Evolutionary conservation across 1,284 basidiomycete species (phyloP).

Genomic region (Melampsora abietis-canadensis): DNA sequence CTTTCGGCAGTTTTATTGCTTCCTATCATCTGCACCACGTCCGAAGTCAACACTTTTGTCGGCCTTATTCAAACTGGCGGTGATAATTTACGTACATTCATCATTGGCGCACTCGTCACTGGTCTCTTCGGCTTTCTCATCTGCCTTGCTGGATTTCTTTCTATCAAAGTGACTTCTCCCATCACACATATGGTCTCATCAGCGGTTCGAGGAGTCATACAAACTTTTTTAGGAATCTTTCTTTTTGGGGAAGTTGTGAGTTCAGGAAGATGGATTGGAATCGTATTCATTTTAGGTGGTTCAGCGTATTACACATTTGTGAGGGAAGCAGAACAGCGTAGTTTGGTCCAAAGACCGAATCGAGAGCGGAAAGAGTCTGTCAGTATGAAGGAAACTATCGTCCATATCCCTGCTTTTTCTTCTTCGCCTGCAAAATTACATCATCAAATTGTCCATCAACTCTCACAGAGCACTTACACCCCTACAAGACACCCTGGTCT

Average conservation of each 20-base stretch:
- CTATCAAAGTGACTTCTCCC: slow-evolving; percentile 69
- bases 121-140: slow-evolving; percentile 70
- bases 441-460: too few relatives aligned
- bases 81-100: slow-evolving; percentile 55
- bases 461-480: too few relatives aligned
- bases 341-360: slow-evolving; percentile 13
- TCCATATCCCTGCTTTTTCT: too few relatives aligned
- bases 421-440: too few relatives aligned
- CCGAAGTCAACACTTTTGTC: slow-evolving; percentile 58
- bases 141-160: slow-evolving; percentile 66
- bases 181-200: slow-evolving; percentile 73
- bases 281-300: slow-evolving; percentile 69
- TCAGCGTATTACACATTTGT: slow-evolving; percentile 14
- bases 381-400: too few relatives aligned
- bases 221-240: slow-evolving; percentile 70
- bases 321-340: slow-evolving; percentile 50
- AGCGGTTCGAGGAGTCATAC: slow-evolving; percentile 72
- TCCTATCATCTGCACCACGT: slow-evolving; percentile 63
- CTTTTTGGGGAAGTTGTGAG: slow-evolving; percentile 73
- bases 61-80: slow-evolving; percentile 51
- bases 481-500: too few relatives aligned
- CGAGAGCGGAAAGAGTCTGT: not conserved
- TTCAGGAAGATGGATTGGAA: slow-evolving; percentile 70
- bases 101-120: slow-evolving; percentile 65
- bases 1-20: slow-evolving; percentile 64